Base-by-base conservation (phyloP, 352 stramenopile species). In the Phytophthora multivora region DNA sequence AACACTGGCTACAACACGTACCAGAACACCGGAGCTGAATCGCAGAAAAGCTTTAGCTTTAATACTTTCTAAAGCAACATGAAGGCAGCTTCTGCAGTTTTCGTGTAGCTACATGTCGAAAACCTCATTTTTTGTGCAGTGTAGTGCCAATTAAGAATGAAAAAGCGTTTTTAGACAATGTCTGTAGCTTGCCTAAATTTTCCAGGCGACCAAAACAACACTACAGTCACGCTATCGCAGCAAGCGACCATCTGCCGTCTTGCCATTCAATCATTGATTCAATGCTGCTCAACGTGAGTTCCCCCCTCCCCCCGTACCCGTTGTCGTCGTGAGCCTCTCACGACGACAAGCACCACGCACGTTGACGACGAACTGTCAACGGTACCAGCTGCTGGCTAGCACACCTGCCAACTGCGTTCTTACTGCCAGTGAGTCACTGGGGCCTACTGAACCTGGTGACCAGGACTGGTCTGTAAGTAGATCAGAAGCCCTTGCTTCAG, bases 11-110 rank as follows among this genome's bases (percentile, higher is more conserved):
- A 16, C 35, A 40, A 18, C 21, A 36, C 31, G 1, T 23, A 23
- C 21, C 21, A 23, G 21, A 50, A 45, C 4, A 46, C 33, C 1
- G 47, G 30, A 1, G 33, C 47, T 10, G 45, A 52, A 2, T 68
- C 59, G 25, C 52, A 63, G 52, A 68, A 28, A 5, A 63, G 25
- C 39, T 63, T 53, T 21, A 23, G 63, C 38, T 68, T 68, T 42
- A 58, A 46, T 18, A 45, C 36, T 21, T 19, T 57, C 30, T 10
- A 68, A 35, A 39, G 59, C 13, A 41, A 38, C 7, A 40, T 4
- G 8, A 54, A 62, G 21, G 8, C 8, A 16, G 26, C 31, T 18
- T 52, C 51, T 16, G 57, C 51, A 6, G 59, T 63, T 19, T 47
- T 41, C 13, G 11, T 21, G 30, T 43, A 36, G 30, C 21, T 23